Evolutionary conservation across 768 basidiomycete species (phyloP).

Genomic region (Fibroporia radiculosa): DNA sequence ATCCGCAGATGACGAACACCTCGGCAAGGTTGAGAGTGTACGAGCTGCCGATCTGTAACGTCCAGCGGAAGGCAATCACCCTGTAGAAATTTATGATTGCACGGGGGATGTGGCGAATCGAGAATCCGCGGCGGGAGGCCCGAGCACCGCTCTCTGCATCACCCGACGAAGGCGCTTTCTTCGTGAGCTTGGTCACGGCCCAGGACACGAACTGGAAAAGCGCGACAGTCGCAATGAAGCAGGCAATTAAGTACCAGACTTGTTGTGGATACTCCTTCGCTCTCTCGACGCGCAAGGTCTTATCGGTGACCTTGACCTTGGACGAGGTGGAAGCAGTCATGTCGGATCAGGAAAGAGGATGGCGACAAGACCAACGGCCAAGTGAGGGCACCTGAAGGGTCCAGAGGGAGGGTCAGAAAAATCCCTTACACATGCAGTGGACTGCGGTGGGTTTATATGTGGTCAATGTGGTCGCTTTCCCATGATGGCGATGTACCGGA

Average conservation of each 20-base stretch:
- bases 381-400: neutral
- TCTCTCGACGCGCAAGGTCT: neutral
- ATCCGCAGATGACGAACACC: slow-evolving; percentile 26
- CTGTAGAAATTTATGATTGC: slow-evolving; percentile 23
- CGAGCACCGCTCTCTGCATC: slow-evolving; percentile 7
- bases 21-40: slow-evolving; percentile 31
- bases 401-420: no score
- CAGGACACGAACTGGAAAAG: slow-evolving; percentile 26
- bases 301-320: neutral
- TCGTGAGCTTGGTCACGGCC: slow-evolving; percentile 1
- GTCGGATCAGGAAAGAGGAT: neutral
- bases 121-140: slow-evolving; percentile 4
- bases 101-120: slow-evolving; percentile 15
- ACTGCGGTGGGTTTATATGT: neutral
- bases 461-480: neutral
- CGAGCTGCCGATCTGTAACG: slow-evolving; percentile 22
- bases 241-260: slow-evolving; percentile 34
- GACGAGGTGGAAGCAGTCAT: neutral
- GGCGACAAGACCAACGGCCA: neutral
- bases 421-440: neutral
- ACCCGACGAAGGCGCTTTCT: neutral
- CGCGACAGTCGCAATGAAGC: slow-evolving; percentile 34
- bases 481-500: neutral
- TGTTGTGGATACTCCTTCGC: slow-evolving; percentile 29
- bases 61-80: slow-evolving; percentile 25